A percentile compares a stretch with the other conserved stretches of the same genome.
Conservation (phyloP, 2,329 filamentous ascomycete genomes). For the Penicillium frequentans region DNA sequence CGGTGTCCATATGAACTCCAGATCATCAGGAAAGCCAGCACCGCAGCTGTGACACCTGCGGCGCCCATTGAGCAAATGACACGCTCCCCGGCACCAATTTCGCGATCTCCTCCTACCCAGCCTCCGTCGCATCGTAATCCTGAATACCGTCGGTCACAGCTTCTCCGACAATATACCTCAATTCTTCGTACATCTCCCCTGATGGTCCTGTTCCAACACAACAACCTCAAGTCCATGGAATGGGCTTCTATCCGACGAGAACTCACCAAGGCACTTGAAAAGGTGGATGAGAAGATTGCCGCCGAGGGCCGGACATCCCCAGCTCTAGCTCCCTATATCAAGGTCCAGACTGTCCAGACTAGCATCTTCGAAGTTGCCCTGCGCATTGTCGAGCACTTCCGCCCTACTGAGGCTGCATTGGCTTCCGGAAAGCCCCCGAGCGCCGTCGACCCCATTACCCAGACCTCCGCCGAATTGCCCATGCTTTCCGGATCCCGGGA, state of each 20-base stretch:
- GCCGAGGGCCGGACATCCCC: conserved; percentile 49
- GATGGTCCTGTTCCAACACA: conserved; percentile 82
- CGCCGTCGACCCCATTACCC: conserved; percentile 29
- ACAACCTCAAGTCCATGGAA: conserved; percentile 72
- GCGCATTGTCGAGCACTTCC: conserved; percentile 81
- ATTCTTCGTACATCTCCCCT: conserved; percentile 81
- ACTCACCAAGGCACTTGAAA: conserved; percentile 59
- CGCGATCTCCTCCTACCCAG: conserved; percentile 64
- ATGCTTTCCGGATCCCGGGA: conserved; percentile 31
- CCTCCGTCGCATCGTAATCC: conserved; percentile 84
- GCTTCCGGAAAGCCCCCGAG: conserved; percentile 22
- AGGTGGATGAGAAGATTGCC: conserved; percentile 67
- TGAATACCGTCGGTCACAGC: conserved; percentile 85
- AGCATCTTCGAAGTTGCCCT: conserved; percentile 86
- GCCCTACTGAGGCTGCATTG: conserved; percentile 46
- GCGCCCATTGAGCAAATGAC: conserved; percentile 53
- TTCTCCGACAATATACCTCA: conserved; percentile 83
- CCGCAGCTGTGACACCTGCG: conserved; percentile 54
- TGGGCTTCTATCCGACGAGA: conserved; percentile 73
- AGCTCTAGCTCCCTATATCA: conserved; percentile 60
- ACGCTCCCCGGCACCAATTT: conserved; percentile 45
- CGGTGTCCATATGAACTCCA: conserved; percentile 38
- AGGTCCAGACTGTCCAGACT: conserved; percentile 81
- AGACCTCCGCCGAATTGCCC: conserved; percentile 32
- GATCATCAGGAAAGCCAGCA: conserved; percentile 40